Evolutionary conservation across 768 basidiomycete species (phyloP).

Genomic region (Pleurotus pulmonarius): DNA sequence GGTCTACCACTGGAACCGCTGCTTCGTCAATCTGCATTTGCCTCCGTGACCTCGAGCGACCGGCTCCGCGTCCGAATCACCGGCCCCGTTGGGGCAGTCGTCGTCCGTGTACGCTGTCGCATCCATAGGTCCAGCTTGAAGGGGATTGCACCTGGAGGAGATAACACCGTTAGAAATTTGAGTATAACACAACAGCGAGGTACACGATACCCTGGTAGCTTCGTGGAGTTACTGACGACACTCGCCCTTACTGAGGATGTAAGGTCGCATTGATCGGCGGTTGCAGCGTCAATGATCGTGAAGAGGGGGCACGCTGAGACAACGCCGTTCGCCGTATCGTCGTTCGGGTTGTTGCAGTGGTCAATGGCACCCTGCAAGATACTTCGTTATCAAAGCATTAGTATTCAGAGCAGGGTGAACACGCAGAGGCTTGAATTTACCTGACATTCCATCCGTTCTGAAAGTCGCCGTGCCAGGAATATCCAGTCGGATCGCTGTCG

Average conservation of each 20-base stretch:
- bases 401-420: not conserved
- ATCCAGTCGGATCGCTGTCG: slow-evolving; percentile 47
- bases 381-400: slow-evolving; percentile 9
- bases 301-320: slow-evolving; percentile 37
- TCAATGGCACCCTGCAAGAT: slow-evolving; percentile 45
- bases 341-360: slow-evolving; percentile 35
- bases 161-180: not conserved
- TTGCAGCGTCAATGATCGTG: slow-evolving; percentile 22
- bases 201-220: slow-evolving; percentile 24
- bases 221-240: slow-evolving; percentile 19
- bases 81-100: slow-evolving; percentile 18
- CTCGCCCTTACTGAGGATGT: slow-evolving; percentile 24
- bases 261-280: slow-evolving; percentile 19
- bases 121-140: slow-evolving; percentile 34
- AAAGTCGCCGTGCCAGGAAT: slow-evolving; percentile 44
- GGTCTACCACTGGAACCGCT: not conserved
- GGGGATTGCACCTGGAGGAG: slow-evolving; percentile 31
- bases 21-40: not conserved
- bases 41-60: not conserved
- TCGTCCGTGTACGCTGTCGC: slow-evolving; percentile 27
- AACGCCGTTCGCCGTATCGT: slow-evolving; percentile 30
- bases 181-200: not conserved
- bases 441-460: slow-evolving; percentile 47
- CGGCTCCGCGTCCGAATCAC: not conserved
- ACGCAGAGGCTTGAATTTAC: slow-evolving; percentile 9